These are phyloP conservation scores for Pichia cactophila DNA, from an alignment of 1,139 yeast species.

Conservation along the genomic window DNA sequence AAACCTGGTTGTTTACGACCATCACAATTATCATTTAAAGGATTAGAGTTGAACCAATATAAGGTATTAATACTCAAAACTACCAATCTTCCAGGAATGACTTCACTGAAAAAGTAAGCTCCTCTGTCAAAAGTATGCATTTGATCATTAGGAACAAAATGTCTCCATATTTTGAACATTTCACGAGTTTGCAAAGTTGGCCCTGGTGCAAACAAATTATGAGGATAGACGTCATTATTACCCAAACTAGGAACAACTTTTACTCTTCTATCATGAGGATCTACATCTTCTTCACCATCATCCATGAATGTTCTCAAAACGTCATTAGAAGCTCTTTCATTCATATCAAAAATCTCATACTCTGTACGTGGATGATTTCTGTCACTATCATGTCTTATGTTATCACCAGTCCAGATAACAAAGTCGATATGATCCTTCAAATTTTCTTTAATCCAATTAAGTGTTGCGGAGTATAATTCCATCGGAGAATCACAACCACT, in stretches of 20 bases:
- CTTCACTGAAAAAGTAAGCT: slow-evolving; percentile 67
- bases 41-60: slow-evolving; percentile 68
- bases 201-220: slow-evolving; percentile 74
- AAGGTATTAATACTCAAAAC: slow-evolving; percentile 71
- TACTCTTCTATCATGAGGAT: slow-evolving; percentile 36
- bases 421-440: slow-evolving; percentile 72
- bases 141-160: slow-evolving; percentile 71
- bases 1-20: slow-evolving; percentile 69
- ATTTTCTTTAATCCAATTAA: slow-evolving; percentile 57
- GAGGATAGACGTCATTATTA: slow-evolving; percentile 85
- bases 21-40: slow-evolving; percentile 77
- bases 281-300: slow-evolving; percentile 34
- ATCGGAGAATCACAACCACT: slow-evolving; percentile 69
- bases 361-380: slow-evolving; percentile 66
- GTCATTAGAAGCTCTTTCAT: slow-evolving; percentile 47
- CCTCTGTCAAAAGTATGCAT: slow-evolving; percentile 68
- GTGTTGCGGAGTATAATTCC: slow-evolving; percentile 51
- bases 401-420: slow-evolving; percentile 88
- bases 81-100: slow-evolving; percentile 70
- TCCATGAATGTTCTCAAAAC: slow-evolving; percentile 46
- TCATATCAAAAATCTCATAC: slow-evolving; percentile 59
- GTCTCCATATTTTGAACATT: slow-evolving; percentile 63
- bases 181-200: slow-evolving; percentile 81
- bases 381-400: slow-evolving; percentile 80
- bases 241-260: slow-evolving; percentile 65